Evolutionary conservation across 306 rosid genomes (phyloP).

Genomic region (Fragaria nilgerrensis): DNA sequence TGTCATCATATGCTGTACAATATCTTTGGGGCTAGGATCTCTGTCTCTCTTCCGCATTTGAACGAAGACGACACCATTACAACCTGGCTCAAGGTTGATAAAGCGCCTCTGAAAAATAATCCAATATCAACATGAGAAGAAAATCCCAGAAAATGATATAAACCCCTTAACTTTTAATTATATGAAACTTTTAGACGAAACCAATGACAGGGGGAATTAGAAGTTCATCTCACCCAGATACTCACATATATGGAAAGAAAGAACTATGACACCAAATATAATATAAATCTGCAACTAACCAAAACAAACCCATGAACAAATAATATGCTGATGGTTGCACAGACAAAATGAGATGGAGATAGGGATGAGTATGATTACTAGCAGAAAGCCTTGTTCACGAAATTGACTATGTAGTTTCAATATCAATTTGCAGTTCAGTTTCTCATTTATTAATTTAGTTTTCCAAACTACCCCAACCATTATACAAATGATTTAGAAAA

Average conservation of each 20-base stretch:
- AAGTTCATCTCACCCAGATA: background rate
- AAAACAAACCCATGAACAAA: background rate
- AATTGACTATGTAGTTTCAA: background rate
- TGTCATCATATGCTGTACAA: constrained; percentile 73
- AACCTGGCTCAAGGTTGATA: constrained; percentile 79
- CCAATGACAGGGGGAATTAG: background rate
- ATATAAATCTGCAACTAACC: constrained; percentile 1
- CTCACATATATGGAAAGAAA: background rate
- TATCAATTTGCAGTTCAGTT: background rate
- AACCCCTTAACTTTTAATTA: background rate
- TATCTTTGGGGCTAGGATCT: constrained; percentile 67
- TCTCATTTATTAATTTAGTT: background rate
- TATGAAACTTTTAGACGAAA: background rate
- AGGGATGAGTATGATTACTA: background rate
- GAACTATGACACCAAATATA: background rate
- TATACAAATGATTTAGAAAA: background rate
- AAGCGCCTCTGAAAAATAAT: constrained; percentile 62
- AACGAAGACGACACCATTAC: constrained; percentile 84
- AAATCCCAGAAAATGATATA: constrained; percentile 2
- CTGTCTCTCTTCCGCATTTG: constrained; percentile 82
- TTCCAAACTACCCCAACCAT: background rate
- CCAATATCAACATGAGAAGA: constrained; percentile 17
- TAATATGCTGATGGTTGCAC: background rate
- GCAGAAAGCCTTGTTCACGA: background rate
- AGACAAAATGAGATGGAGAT: background rate